Evolutionary conservation across 257 asterid species (phyloP).

Genomic region (Parsonsia alboflavescens): DNA sequence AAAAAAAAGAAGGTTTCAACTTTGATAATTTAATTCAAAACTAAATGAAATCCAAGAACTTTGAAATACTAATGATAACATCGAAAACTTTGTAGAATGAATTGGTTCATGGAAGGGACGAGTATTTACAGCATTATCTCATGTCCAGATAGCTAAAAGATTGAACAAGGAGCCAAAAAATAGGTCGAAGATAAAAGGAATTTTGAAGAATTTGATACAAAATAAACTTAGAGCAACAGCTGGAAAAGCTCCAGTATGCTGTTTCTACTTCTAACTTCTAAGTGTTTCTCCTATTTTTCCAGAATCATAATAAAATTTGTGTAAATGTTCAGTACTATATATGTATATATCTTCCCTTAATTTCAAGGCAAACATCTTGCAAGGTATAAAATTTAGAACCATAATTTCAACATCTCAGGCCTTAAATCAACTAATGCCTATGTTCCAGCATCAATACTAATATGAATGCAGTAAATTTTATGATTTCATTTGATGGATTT

Average conservation of each 20-base stretch:
- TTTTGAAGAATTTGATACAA: conserved; percentile 38
- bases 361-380: not conserved
- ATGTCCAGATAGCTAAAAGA: conserved; percentile 45
- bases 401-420: not conserved
- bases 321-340: not conserved
- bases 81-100: conserved; percentile 32
- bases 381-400: not conserved
- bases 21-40: not conserved
- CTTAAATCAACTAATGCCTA: not conserved
- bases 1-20: conserved; percentile 51
- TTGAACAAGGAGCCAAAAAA: conserved; percentile 46
- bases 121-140: conserved; percentile 52
- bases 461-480: not conserved
- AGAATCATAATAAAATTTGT: not conserved
- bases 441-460: no score
- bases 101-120: conserved; percentile 40
- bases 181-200: conserved; percentile 50
- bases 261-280: conserved; percentile 61
- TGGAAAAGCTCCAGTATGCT: conserved; percentile 33
- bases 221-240: conserved; percentile 46
- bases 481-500: not conserved
- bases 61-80: not conserved
- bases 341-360: not conserved
- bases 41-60: not conserved
- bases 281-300: not conserved